Conservation (phyloP, 805 yeast genomes). For the Saccharomycopsis fibuligera region DNA sequence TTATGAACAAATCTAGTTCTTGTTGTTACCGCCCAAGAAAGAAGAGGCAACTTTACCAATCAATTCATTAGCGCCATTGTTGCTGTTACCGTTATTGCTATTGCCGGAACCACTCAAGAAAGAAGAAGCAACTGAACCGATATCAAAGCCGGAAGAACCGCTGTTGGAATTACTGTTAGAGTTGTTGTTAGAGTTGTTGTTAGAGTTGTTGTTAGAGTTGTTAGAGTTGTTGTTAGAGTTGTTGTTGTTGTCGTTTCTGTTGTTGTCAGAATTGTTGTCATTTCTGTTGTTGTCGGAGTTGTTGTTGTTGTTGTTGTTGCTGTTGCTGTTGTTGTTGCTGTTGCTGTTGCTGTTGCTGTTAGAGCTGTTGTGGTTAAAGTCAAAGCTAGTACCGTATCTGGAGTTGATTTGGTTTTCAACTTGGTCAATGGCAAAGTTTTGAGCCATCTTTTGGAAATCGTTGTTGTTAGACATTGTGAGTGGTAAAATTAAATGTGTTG, state of each 20-base stretch:
- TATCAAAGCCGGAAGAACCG: constrained; percentile 2
- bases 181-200: constrained; percentile 3
- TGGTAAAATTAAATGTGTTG: no score
- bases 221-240: constrained; percentile 8
- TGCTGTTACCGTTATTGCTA: neutral
- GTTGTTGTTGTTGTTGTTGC: constrained; percentile 2
- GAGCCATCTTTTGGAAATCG: constrained; percentile 9
- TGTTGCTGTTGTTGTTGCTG: neutral
- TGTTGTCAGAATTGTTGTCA: constrained; percentile 15
- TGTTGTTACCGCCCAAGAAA: constrained; percentile 16
- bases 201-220: constrained; percentile 6
- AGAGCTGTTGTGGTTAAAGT: constrained; percentile 7
- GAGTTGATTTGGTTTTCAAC: constrained; percentile 18
- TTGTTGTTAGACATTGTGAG: constrained; percentile 23
- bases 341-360: neutral
- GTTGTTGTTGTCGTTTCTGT: constrained; percentile 7
- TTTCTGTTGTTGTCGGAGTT: constrained; percentile 12
- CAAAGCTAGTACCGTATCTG: constrained; percentile 17
- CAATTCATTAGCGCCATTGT: constrained; percentile 12
- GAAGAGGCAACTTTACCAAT: constrained; percentile 17
- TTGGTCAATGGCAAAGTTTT: constrained; percentile 15
- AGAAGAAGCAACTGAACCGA: constrained; percentile 16
- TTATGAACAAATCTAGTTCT: constrained; percentile 9
- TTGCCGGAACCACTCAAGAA: constrained; percentile 12
- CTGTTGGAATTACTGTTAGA: constrained; percentile 2